A percentile compares a stretch with the other conserved stretches of the same genome.
Evolutionary conservation across 768 basidiomycete genomes (phyloP).

Genomic region (Ramaria sp.): DNA sequence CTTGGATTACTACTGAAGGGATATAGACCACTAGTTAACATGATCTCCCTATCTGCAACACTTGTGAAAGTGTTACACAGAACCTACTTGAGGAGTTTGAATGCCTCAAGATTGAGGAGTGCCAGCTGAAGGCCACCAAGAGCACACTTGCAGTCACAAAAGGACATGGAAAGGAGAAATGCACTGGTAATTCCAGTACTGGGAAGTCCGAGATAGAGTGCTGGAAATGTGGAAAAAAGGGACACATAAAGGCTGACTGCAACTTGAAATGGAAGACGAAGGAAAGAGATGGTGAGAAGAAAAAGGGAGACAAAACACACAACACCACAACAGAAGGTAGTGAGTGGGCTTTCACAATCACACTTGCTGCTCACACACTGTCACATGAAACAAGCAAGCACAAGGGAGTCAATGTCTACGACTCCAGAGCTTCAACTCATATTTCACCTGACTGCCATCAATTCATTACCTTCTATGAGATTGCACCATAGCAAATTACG

Average conservation of each 20-base stretch:
- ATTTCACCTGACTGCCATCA: slow-evolving; percentile 24
- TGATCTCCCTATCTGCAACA: slow-evolving; percentile 11
- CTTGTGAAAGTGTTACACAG: not conserved
- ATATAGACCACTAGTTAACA: slow-evolving; percentile 23
- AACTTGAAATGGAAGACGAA: slow-evolving; percentile 11
- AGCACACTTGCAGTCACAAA: not conserved
- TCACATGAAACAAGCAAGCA: not conserved
- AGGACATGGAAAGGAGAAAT: not conserved
- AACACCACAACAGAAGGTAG: not conserved
- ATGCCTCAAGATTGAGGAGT: not conserved
- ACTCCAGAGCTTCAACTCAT: slow-evolving; percentile 29
- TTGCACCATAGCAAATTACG: slow-evolving; percentile 23
- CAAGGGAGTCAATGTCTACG: slow-evolving; percentile 1
- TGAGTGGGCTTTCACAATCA: not conserved
- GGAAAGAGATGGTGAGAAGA: not conserved
- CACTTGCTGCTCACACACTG: not conserved
- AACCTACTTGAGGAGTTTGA: slow-evolving; percentile 5
- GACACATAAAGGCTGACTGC: slow-evolving; percentile 12
- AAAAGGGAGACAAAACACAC: too few species aligned
- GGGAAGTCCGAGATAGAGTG: slow-evolving; percentile 8
- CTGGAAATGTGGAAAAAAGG: slow-evolving; percentile 12
- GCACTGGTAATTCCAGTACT: not conserved
- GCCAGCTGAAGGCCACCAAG: not conserved
- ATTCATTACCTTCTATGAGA: slow-evolving; percentile 20
- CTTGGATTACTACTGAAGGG: slow-evolving; percentile 24